Evolutionary conservation across 305 asterid species (phyloP).

Genomic region (Fraxinus nigra): DNA sequence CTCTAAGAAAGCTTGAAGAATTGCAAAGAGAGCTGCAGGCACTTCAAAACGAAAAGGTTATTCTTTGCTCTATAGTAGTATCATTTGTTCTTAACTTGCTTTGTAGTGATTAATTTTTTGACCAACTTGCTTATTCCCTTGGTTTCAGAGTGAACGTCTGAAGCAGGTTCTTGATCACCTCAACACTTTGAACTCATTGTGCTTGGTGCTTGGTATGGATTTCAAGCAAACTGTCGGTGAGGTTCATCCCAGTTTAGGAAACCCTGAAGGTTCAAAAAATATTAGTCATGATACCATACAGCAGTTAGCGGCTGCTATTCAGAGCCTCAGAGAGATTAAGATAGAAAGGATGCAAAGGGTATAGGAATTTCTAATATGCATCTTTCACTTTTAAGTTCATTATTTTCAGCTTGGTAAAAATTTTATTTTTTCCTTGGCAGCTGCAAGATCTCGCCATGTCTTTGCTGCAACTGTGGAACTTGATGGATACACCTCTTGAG

Average conservation of each 20-base stretch:
- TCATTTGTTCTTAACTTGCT: neutral
- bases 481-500: slow-evolving; percentile 96
- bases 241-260: slow-evolving; percentile 84
- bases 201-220: slow-evolving; percentile 89
- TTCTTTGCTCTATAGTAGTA: slow-evolving; percentile 6
- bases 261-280: slow-evolving; percentile 59
- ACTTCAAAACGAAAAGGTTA: slow-evolving; percentile 82
- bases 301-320: slow-evolving; percentile 56
- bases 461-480: slow-evolving; percentile 90
- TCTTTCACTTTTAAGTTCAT: neutral
- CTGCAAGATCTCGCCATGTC: slow-evolving; percentile 90
- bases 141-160: slow-evolving; percentile 80
- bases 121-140: slow-evolving; percentile 13
- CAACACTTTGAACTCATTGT: slow-evolving; percentile 59
- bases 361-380: slow-evolving; percentile 14
- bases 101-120: neutral
- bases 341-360: slow-evolving; percentile 86
- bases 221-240: slow-evolving; percentile 60
- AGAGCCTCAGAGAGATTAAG: slow-evolving; percentile 64
- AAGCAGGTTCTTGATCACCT: slow-evolving; percentile 70
- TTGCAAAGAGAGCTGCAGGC: slow-evolving; percentile 70
- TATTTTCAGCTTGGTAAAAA: neutral
- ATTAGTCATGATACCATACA: slow-evolving; percentile 70
- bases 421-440: slow-evolving; percentile 30
- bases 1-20: slow-evolving; percentile 80